phyloP scores from a whole-genome alignment of 176 grass and related monocot genomes.

The Avena atlantica region DNA sequence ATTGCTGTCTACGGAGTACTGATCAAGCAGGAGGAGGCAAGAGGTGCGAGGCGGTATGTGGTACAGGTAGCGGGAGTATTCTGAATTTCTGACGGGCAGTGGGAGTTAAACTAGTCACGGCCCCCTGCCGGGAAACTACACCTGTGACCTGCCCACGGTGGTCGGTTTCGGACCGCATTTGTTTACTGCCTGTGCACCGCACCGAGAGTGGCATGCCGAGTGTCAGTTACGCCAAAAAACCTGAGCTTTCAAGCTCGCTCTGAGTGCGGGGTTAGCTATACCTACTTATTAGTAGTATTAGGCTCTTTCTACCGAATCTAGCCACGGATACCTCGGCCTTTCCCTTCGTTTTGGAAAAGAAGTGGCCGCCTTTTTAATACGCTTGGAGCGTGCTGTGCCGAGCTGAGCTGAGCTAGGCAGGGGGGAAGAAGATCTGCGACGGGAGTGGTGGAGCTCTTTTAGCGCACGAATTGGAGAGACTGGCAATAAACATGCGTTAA shows the following conservation, averaged over 20 bases:
- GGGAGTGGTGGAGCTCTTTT: background rate
- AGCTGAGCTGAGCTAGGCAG: background rate
- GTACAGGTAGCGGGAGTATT: background rate
- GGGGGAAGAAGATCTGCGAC: background rate
- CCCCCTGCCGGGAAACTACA: slow-evolving; percentile 58
- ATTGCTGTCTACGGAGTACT: background rate
- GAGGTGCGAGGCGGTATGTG: background rate
- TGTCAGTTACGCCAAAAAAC: slow-evolving; percentile 30
- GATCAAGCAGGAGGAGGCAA: background rate
- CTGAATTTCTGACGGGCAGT: background rate
- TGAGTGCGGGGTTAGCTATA: slow-evolving; percentile 59
- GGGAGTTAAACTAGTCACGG: slow-evolving; percentile 40
- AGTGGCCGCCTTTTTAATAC: slow-evolving; percentile 27
- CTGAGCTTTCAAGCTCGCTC: slow-evolving; percentile 3
- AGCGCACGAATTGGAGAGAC: background rate
- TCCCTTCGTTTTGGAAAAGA: slow-evolving; percentile 39
- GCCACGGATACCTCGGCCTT: slow-evolving; percentile 33
- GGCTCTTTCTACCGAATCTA: slow-evolving; percentile 54
- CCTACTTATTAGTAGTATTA: slow-evolving; percentile 39
- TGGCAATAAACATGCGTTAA: background rate
- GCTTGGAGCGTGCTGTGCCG: background rate
- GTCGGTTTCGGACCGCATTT: slow-evolving; percentile 41
- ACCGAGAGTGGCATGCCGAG: background rate
- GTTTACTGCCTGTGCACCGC: slow-evolving; percentile 34
- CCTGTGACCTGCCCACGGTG: slow-evolving; percentile 12